Base-by-base conservation (phyloP, 2,329 filamentous ascomycete genomes). In the Myriosclerotinia scirpicola region DNA sequence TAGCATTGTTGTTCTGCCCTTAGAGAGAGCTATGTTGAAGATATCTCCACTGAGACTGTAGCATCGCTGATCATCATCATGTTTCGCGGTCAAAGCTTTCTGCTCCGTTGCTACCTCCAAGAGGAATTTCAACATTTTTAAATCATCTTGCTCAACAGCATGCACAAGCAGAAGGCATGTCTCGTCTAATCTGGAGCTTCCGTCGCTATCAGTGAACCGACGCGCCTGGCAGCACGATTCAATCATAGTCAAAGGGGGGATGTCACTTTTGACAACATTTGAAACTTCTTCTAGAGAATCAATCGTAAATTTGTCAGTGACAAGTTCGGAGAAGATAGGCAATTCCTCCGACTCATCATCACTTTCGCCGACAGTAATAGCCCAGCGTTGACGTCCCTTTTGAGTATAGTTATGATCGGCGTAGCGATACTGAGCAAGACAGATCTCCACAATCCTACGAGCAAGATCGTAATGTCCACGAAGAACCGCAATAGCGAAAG, bases 201-300 rank as follows among this genome's bases (percentile, higher is more conserved):
- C 50, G 1, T 75, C 76, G 5, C 79, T 74, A 7, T 42, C 36
- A 15, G 30, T 34, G 7, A 78, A 70, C 65, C 62, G 15, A 70
- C 67, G 78, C 1, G 76, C 76, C 9, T 77, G 73, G 20, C 77
- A 80, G 1, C 1, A 1, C 75, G 77, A 80, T 5, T 74, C 70
- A 6, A 93, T 76, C 66, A 90, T 76, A 0, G 76, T 69, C 1
- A 84, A 74, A 2, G 91, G 88, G 46, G 81, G 82, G 11, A 83
- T 78, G 20, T 81, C 78, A 66, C 89, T 90, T 74, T 90, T 87
- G 67, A 92, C 89, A 65, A 89, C 82, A 73, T 84, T 87, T 0
- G 85, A 85, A 5, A 90, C 81, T 70, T 91, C 84, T 0, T 90
- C 90, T 67, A 95, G 82, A 71, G 92, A 87, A 20, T 95, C 90